These are phyloP conservation scores for Oehlia diaphana DNA, from an alignment of 192 early-diverging fungal species.

Conservation along the genomic window DNA sequence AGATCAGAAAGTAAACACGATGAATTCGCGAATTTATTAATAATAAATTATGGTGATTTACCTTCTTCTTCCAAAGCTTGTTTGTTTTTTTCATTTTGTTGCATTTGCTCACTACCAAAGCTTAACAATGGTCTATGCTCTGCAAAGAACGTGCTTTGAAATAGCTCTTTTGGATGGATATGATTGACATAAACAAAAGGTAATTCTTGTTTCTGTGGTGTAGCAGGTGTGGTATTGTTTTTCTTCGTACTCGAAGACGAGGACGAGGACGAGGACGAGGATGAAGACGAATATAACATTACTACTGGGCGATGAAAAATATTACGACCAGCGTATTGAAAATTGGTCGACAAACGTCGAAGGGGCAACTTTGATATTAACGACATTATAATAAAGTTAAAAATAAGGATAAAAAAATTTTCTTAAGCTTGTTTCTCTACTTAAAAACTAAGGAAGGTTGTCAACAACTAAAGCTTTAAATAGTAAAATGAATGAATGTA, in stretches of 20 bases:
- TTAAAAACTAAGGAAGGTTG: too few relatives aligned
- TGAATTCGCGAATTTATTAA: background rate
- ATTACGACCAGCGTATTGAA: background rate
- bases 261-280: background rate
- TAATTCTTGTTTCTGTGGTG: slow-evolving; percentile 6
- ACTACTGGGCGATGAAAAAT: background rate
- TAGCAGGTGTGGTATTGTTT: background rate
- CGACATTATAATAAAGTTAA: too few relatives aligned
- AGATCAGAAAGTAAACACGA: background rate
- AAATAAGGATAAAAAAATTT: too few relatives aligned
- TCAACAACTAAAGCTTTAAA: too few relatives aligned
- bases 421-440: too few relatives aligned
- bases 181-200: slow-evolving; percentile 10
- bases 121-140: slow-evolving; percentile 54
- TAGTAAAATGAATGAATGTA: too few relatives aligned
- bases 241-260: slow-evolving; percentile 7
- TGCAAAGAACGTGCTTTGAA: slow-evolving; percentile 59
- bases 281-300: background rate
- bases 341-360: background rate
- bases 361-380: too few relatives aligned
- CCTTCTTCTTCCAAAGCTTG: slow-evolving; percentile 16
- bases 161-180: slow-evolving; percentile 41
- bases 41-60: background rate
- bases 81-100: background rate
- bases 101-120: slow-evolving; percentile 12